A percentile compares a stretch with the other conserved stretches of the same genome.
phyloP scores from a whole-genome alignment of 2,329 filamentous ascomycete species.

The Aspergillus neotritici region DNA sequence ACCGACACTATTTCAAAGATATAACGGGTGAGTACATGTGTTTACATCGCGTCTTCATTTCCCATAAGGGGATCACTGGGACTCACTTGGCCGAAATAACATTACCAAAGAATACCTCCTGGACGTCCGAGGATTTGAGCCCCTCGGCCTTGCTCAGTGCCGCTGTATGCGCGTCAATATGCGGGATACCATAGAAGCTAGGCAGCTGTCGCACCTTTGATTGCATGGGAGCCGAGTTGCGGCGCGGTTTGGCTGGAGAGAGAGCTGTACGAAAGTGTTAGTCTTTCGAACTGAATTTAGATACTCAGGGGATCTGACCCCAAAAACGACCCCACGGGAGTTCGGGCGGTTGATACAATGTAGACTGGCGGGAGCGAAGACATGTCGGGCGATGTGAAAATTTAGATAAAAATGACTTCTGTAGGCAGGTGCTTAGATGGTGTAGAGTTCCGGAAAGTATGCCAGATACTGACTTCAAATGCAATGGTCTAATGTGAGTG shows the following conservation, averaged over 20 bases:
- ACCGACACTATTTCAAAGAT: slow-evolving; percentile 60
- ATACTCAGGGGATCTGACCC: slow-evolving; percentile 55
- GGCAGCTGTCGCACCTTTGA: slow-evolving; percentile 63
- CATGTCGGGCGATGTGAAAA: slow-evolving; percentile 50
- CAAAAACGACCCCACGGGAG: slow-evolving; percentile 88
- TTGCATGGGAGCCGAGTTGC: slow-evolving; percentile 83
- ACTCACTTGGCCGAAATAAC: slow-evolving; percentile 89
- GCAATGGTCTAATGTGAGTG: too few species aligned
- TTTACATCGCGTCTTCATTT: too few species aligned
- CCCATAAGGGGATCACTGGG: not conserved
- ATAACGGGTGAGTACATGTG: slow-evolving; percentile 2
- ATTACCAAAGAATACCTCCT: slow-evolving; percentile 98
- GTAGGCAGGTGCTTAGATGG: not conserved
- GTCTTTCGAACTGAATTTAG: slow-evolving; percentile 8
- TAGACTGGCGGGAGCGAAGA: slow-evolving; percentile 81
- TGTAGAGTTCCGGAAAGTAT: not conserved
- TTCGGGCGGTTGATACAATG: slow-evolving; percentile 87
- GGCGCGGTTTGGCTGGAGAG: slow-evolving; percentile 80
- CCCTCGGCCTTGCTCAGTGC: slow-evolving; percentile 80
- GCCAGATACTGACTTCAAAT: too few species aligned
- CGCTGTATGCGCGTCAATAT: slow-evolving; percentile 35
- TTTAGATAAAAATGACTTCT: too few species aligned
- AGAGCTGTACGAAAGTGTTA: slow-evolving; percentile 53
- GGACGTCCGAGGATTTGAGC: slow-evolving; percentile 81
- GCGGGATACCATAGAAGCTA: not conserved